Conservation (phyloP, 805 yeast genomes). For the Myxozyma lipomycoides region DNA sequence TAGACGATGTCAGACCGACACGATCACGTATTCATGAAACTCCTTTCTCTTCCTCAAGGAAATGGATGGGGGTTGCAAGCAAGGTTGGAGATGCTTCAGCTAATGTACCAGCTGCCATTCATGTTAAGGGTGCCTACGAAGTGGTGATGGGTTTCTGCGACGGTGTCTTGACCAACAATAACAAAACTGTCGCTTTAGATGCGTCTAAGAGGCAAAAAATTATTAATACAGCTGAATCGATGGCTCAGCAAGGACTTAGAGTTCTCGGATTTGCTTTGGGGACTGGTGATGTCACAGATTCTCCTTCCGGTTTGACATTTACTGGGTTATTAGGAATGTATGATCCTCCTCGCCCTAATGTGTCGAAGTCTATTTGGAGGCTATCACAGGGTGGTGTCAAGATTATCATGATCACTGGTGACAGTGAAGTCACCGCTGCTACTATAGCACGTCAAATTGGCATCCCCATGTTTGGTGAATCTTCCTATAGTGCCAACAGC, state of each 20-base stretch:
- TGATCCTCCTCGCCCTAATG: slow-evolving; percentile 95
- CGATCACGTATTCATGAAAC: slow-evolving; percentile 53
- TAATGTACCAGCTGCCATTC: slow-evolving; percentile 39
- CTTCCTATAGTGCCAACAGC: slow-evolving; percentile 31
- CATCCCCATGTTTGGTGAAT: slow-evolving; percentile 59
- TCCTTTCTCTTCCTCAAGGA: slow-evolving; percentile 37
- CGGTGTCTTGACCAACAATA: slow-evolving; percentile 52
- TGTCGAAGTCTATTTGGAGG: slow-evolving; percentile 65
- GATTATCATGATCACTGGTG: slow-evolving; percentile 98
- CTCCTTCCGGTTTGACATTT: slow-evolving; percentile 66
- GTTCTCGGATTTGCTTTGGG: slow-evolving; percentile 62
- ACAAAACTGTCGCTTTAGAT: slow-evolving; percentile 57
- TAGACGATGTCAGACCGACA: slow-evolving; percentile 64
- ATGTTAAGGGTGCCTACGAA: slow-evolving; percentile 90
- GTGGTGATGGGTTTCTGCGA: slow-evolving; percentile 50
- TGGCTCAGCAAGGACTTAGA: slow-evolving; percentile 64
- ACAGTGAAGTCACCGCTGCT: slow-evolving; percentile 78
- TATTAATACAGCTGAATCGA: slow-evolving; percentile 56
- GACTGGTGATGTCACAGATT: slow-evolving; percentile 23
- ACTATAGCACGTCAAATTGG: slow-evolving; percentile 88
- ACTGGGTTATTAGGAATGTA: slow-evolving; percentile 92
- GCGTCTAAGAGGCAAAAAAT: slow-evolving; percentile 49
- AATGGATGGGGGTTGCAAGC: slow-evolving; percentile 71
- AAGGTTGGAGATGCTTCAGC: slow-evolving; percentile 58
- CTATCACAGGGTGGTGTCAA: slow-evolving; percentile 91